Conservation (phyloP, 148 eudicot genomes). For the Fagopyrum esculentum region DNA sequence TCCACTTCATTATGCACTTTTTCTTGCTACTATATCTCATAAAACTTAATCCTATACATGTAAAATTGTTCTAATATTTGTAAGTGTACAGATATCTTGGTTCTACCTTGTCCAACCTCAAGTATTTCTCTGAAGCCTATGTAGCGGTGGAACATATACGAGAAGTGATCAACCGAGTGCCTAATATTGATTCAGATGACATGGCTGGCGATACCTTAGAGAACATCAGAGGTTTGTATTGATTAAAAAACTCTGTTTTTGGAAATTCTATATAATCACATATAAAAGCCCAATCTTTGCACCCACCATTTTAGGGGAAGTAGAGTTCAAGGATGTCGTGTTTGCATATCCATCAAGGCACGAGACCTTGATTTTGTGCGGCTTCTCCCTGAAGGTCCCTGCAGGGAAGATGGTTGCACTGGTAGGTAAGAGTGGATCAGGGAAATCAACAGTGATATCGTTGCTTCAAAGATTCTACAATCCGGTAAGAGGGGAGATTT, state of each 20-base stretch:
- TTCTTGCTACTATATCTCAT: no score
- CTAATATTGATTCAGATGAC: conserved; percentile 17
- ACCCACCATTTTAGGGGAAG: conserved; percentile 36
- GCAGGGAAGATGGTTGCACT: no score
- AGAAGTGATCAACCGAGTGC: no score
- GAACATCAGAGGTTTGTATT: neutral
- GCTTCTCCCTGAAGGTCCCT: no score
- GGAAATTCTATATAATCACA: no score
- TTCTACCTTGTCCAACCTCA: conserved; percentile 14
- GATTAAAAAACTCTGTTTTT: no score
- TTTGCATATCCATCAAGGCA: neutral
- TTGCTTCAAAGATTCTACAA: conserved; percentile 76
- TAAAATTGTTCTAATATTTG: no score
- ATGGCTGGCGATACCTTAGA: neutral
- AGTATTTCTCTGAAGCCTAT: no score
- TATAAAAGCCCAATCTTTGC: neutral
- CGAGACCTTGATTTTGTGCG: no score
- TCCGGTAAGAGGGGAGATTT: conserved; percentile 58
- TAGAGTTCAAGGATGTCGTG: neutral
- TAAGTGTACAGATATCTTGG: conserved; percentile 15
- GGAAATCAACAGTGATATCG: conserved; percentile 55
- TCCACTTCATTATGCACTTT: neutral
- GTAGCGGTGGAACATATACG: no score
- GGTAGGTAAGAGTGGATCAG: no score
- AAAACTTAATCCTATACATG: no score